phyloP scores from a whole-genome alignment of 148 eudicot genomes.

The Dianthus caryophyllus region DNA sequence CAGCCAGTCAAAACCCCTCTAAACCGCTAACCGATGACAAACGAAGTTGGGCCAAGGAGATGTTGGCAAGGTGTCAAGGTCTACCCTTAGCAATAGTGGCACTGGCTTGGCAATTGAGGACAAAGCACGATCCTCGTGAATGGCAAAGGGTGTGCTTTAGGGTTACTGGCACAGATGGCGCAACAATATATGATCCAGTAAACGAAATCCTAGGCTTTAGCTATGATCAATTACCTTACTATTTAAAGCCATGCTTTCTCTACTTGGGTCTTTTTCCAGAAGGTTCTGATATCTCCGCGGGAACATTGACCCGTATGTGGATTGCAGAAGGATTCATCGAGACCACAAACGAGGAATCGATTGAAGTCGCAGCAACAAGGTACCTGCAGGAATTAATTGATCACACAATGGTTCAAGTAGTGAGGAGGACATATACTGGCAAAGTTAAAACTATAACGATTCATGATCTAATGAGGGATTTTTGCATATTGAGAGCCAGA shows the following conservation, averaged over 20 bases:
- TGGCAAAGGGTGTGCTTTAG: conserved; percentile 16
- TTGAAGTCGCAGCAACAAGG: conserved; percentile 23
- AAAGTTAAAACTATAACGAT: conserved; percentile 16
- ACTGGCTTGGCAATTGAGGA: conserved; percentile 8
- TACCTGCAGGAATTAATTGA: conserved; percentile 3
- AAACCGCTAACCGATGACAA: conserved; percentile 4
- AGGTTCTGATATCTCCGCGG: not conserved
- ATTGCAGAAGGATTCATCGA: conserved; percentile 29
- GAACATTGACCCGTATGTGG: conserved; percentile 16
- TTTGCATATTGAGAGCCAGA: conserved; percentile 21
- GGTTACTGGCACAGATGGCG: not conserved
- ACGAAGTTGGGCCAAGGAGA: not conserved
- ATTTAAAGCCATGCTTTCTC: conserved; percentile 17
- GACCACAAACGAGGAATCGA: not conserved
- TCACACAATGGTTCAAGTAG: conserved; percentile 22
- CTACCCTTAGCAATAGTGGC: conserved; percentile 25
- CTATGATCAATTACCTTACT: conserved; percentile 6
- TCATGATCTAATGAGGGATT: conserved; percentile 27
- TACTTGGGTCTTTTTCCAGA: conserved; percentile 8
- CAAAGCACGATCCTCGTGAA: conserved; percentile 11
- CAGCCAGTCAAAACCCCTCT: not conserved
- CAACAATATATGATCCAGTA: not conserved
- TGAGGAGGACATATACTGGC: conserved; percentile 15
- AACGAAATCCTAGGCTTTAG: conserved; percentile 6
- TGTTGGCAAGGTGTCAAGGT: conserved; percentile 25